Base-by-base conservation (phyloP, 2,329 filamentous ascomycete genomes). In the Fusarium sp. region DNA sequence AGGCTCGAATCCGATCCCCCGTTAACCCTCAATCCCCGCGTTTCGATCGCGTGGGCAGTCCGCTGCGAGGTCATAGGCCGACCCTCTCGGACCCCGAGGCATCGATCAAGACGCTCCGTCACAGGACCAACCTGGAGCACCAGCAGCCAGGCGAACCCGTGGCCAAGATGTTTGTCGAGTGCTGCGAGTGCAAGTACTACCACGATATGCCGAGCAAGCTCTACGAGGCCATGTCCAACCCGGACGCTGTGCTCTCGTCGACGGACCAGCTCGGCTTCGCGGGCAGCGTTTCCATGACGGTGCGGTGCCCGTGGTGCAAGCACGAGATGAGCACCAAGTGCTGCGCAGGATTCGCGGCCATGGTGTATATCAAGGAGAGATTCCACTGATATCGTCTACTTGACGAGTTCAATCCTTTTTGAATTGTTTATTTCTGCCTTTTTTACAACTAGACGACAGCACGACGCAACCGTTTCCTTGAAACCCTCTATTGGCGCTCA, bases 221-320 rank as follows among this genome's bases (percentile, higher is more conserved):
- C 25, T 92, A 92, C 79, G 88, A 91, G 76, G 90, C 88, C 79
- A 92, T 92, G 90, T 87, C 88, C 6, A 88, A 88, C 71, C 89
- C 90, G 0, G 87, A 90, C 56, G 85, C 85, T 5, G 82, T 90
- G 14, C 84, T 91, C 14, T 85, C 86, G 20, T 57, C 77, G 63
- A 87, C 89, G 58, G 84, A 85, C 64, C 81, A 82, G 33, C 81
- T 87, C 7, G 89, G 89, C 1, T 89, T 90, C 50, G 86, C 86
- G 47, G 89, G 89, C 1, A 83, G 87, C 8, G 86, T 91, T 52
- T 90, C 87, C 10, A 91, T 91, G 73, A 89, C 87, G 78, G 89
- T 93, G 29, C 89, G 88, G 74, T 94, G 92, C 79, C 91, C 91
- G 10, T 94, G 92, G 92, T 94, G 92, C 80, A 85, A 85, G 50